Conservation (phyloP, 257 asterid genomes). For the Ballota nigra region DNA sequence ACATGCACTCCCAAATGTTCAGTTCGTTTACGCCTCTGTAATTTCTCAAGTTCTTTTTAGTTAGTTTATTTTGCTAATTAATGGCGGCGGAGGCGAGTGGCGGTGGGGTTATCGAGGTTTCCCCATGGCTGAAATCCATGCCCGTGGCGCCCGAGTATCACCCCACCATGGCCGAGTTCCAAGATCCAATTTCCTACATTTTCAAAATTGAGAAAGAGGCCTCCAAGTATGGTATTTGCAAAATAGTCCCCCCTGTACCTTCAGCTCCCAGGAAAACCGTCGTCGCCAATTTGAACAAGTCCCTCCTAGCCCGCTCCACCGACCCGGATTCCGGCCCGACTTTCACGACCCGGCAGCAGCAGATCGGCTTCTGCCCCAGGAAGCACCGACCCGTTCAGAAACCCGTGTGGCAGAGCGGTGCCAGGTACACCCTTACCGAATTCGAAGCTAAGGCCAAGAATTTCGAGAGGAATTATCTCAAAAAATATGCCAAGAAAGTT, state of each 20-base stretch:
- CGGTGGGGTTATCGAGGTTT: conserved; percentile 62
- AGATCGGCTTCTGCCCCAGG: conserved; percentile 96
- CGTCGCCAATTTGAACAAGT: conserved; percentile 66
- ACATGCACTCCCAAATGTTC: conserved; percentile 33
- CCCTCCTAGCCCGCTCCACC: conserved; percentile 67
- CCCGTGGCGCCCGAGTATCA: conserved; percentile 96
- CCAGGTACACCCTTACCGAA: conserved; percentile 57
- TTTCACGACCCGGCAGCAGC: conserved; percentile 98
- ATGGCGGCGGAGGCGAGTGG: conserved; percentile 70
- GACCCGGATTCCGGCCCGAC: conserved; percentile 51
- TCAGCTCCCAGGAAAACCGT: conserved; percentile 60
- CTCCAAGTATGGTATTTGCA: conserved; percentile 89
- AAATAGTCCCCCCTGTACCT: conserved; percentile 90
- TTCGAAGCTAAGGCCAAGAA: conserved; percentile 80
- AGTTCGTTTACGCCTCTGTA: conserved; percentile 19
- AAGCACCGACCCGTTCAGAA: conserved; percentile 90
- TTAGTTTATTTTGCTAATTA: conserved; percentile 17
- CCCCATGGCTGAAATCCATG: conserved; percentile 87
- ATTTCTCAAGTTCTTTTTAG: conserved; percentile 1
- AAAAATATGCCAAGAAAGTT: conserved; percentile 49
- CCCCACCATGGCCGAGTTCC: conserved; percentile 86
- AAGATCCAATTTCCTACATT: conserved; percentile 98
- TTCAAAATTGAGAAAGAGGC: conserved; percentile 97
- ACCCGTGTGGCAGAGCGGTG: conserved; percentile 99
- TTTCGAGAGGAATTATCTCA: conserved; percentile 77